These are phyloP conservation scores for Cladophialophora yegresii DNA, from an alignment of 2,329 filamentous ascomycete species.

Conservation along the genomic window DNA sequence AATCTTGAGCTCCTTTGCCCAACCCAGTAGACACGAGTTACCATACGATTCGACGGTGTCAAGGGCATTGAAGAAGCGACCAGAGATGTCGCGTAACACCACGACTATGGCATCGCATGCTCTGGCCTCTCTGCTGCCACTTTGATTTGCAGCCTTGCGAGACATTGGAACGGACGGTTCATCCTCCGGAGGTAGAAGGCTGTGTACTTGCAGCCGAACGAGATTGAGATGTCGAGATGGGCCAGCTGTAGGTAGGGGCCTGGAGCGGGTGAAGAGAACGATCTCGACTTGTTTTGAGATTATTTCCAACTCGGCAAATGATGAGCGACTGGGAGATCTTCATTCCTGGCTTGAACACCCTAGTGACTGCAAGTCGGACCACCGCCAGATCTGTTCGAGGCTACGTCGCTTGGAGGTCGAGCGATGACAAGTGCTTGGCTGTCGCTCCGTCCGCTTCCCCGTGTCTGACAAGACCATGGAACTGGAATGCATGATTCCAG, in stretches of 20 bases:
- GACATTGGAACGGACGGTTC: background rate
- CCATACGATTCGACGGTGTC: background rate
- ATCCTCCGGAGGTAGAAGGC: background rate
- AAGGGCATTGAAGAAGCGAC: background rate
- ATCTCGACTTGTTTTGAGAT: background rate
- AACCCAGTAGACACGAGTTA: background rate
- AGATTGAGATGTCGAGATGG: background rate
- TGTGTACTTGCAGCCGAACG: background rate
- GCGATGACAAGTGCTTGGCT: background rate
- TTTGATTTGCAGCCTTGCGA: background rate
- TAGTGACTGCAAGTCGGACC: background rate
- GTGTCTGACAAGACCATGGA: constrained; percentile 8
- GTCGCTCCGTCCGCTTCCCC: constrained; percentile 5
- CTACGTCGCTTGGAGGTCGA: background rate
- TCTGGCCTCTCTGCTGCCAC: background rate
- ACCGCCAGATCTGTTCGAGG: background rate
- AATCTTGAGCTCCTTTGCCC: background rate
- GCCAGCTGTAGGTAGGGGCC: background rate
- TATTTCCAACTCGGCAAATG: background rate
- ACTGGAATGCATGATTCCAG: constrained; percentile 2
- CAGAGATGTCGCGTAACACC: background rate
- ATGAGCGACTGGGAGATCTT: no score
- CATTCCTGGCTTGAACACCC: background rate
- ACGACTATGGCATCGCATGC: background rate
- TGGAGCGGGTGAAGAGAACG: background rate